These are phyloP conservation scores for Eleusine indica DNA, from an alignment of 176 grass and related monocot genomes.

Conservation along the genomic window DNA sequence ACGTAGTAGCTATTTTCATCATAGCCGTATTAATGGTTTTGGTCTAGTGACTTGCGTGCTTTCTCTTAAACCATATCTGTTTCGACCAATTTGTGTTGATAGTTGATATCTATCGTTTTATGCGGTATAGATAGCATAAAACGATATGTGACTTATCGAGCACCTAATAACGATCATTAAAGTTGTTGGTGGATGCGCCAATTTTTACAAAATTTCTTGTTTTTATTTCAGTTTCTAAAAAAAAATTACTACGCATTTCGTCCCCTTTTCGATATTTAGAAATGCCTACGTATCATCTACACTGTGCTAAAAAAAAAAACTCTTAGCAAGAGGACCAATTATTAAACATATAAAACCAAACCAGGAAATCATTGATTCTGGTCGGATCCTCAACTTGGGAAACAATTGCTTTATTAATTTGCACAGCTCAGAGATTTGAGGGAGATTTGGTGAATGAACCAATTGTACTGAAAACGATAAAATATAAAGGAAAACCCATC, in stretches of 20 bases:
- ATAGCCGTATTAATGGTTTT: not conserved
- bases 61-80: not conserved
- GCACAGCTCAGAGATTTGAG: conserved; percentile 11
- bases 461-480: not conserved
- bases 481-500: conserved; percentile 11
- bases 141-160: not conserved
- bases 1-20: not conserved
- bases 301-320: not conserved
- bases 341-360: not conserved
- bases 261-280: not conserved
- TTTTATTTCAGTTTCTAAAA: too few relatives aligned
- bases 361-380: conserved; percentile 1
- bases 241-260: too few relatives aligned
- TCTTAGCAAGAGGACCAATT: not conserved
- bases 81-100: not conserved
- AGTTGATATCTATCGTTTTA: not conserved
- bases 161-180: not conserved
- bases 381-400: not conserved
- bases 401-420: conserved; percentile 1
- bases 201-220: too few relatives aligned
- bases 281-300: not conserved
- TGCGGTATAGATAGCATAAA: not conserved
- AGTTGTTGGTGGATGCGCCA: not conserved
- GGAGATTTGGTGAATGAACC: conserved; percentile 33
- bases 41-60: not conserved